Percentiles rank a stretch among this genome's conserved stretches.
phyloP scores from a whole-genome alignment of 2,329 filamentous ascomycete species.

The Neofusicoccum sp. region DNA sequence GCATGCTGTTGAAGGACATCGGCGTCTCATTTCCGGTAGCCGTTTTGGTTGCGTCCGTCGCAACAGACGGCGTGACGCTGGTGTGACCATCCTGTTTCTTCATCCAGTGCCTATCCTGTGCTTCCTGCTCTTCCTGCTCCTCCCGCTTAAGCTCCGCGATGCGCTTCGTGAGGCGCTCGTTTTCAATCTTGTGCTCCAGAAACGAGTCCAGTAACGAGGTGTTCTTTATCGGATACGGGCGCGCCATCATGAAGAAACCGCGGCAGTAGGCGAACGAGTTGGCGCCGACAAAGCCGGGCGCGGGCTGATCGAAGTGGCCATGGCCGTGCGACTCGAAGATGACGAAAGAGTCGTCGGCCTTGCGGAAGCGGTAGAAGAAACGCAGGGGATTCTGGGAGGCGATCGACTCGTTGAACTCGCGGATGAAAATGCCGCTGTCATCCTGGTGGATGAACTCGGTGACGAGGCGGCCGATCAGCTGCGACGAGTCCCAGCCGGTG shows the following conservation, averaged over 20 bases:
- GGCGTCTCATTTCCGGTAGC: slow-evolving; percentile 35
- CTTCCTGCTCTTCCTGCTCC: slow-evolving; percentile 75
- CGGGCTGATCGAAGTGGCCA: slow-evolving; percentile 75
- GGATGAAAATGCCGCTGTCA: slow-evolving; percentile 76
- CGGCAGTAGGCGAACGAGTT: slow-evolving; percentile 66
- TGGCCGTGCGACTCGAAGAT: slow-evolving; percentile 94
- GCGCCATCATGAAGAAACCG: slow-evolving; percentile 90
- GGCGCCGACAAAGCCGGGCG: slow-evolving; percentile 57
- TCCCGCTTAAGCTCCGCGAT: slow-evolving; percentile 83
- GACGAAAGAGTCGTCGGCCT: slow-evolving; percentile 68
- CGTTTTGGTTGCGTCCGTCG: slow-evolving; percentile 34
- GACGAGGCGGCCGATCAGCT: slow-evolving; percentile 73
- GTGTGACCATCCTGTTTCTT: slow-evolving; percentile 59
- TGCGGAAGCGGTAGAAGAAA: slow-evolving; percentile 82
- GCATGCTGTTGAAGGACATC: slow-evolving; percentile 54
- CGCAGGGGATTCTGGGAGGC: slow-evolving; percentile 75
- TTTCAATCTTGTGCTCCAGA: slow-evolving; percentile 94
- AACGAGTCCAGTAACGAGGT: slow-evolving; percentile 85
- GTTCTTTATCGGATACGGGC: slow-evolving; percentile 87
- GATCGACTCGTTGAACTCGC: slow-evolving; percentile 87
- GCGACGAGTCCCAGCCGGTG: slow-evolving; percentile 70
- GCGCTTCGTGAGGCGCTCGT: slow-evolving; percentile 78
- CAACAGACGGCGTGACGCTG: slow-evolving; percentile 48
- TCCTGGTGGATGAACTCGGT: slow-evolving; percentile 82
- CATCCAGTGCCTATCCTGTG: slow-evolving; percentile 58